phyloP scores from a whole-genome alignment of 2,329 filamentous ascomycete species.

The Pyricularia sp. region DNA sequence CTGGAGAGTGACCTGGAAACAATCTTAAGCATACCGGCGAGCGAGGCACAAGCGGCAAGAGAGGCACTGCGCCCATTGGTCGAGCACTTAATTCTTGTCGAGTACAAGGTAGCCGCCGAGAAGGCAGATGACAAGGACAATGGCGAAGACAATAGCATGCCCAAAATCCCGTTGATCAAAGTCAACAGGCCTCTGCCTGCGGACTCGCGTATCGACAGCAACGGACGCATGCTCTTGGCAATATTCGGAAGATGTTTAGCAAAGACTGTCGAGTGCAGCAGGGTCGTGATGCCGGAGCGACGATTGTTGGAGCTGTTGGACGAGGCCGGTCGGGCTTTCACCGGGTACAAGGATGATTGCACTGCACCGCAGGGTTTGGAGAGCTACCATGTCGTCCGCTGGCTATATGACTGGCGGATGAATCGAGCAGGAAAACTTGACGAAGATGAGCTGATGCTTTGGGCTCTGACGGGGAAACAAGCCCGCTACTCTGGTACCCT shows the following conservation, averaged over 20 bases:
- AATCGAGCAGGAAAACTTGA: neutral
- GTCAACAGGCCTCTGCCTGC: neutral
- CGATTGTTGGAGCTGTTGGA: neutral
- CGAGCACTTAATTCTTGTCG: neutral
- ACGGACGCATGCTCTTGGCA: neutral
- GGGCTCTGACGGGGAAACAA: neutral
- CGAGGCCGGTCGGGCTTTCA: neutral
- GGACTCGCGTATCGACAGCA: neutral
- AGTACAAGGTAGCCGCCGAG: neutral
- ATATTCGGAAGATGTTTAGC: neutral
- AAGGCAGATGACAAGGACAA: neutral
- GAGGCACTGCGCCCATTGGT: neutral
- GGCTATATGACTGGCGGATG: neutral
- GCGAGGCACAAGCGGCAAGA: neutral
- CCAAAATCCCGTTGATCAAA: neutral
- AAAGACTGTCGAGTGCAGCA: neutral
- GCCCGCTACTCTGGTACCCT: neutral
- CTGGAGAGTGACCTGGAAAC: neutral
- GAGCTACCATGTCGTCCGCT: constrained; percentile 1
- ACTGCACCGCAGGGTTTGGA: neutral
- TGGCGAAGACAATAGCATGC: neutral
- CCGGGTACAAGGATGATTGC: neutral
- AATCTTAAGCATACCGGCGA: neutral
- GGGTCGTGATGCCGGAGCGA: neutral
- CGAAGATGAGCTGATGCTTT: neutral